Evolutionary conservation across 192 early-diverging fungal species (phyloP).

Genomic region (Coemansia sp.): DNA sequence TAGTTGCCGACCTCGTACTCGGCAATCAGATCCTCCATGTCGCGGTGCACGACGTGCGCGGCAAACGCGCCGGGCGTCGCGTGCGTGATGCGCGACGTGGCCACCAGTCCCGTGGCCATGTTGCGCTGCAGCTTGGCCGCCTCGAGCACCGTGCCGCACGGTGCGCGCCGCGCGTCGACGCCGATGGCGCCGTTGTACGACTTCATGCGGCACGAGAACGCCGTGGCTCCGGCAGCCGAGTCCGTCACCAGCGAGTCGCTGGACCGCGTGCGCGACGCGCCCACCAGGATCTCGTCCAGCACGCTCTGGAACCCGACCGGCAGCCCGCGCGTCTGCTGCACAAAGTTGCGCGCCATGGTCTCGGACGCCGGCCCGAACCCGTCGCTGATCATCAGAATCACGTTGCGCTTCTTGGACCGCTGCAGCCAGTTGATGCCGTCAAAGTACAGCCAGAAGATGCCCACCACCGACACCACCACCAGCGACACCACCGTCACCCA

Average conservation of each 20-base stretch:
- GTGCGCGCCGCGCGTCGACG: conserved; percentile 61
- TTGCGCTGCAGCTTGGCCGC: conserved; percentile 75
- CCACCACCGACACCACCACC: conserved; percentile 41
- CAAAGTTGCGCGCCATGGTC: conserved; percentile 78
- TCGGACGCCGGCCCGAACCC: conserved; percentile 95
- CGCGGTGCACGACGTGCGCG: conserved; percentile 74
- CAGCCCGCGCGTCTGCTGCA: conserved; percentile 60
- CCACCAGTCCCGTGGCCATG: conserved; percentile 86
- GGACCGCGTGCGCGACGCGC: conserved; percentile 85
- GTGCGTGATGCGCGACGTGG: conserved; percentile 92
- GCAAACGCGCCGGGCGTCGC: conserved; percentile 80
- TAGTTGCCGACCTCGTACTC: conserved; percentile 87
- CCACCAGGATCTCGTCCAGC: conserved; percentile 72
- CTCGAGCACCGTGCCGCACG: conserved; percentile 93
- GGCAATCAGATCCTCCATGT: conserved; percentile 84
- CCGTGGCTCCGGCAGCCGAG: conserved; percentile 96
- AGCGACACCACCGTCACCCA: conserved; percentile 39
- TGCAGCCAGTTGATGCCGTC: conserved; percentile 49
- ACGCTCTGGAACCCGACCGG: conserved; percentile 56
- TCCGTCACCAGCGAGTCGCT: conserved; percentile 83
- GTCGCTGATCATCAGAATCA: conserved; percentile 93
- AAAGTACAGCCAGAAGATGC: conserved; percentile 46
- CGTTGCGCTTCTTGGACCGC: conserved; percentile 61
- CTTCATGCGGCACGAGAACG: conserved; percentile 86
- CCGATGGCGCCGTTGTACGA: conserved; percentile 92